Base-by-base conservation (phyloP, 805 yeast species). In the Zygotorulaspora sp. region DNA sequence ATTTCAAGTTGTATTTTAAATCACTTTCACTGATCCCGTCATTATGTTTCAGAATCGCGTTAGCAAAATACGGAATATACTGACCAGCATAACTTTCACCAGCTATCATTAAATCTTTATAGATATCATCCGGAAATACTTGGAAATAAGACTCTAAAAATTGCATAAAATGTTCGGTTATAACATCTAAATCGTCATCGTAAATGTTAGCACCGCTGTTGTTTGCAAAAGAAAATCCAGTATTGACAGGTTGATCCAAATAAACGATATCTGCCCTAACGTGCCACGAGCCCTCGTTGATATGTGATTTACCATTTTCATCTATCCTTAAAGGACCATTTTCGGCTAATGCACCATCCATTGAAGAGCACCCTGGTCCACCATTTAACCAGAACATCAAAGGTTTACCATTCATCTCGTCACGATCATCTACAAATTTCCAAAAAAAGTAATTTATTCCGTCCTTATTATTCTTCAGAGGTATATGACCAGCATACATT, bases 41-140 rank as follows among this genome's bases (percentile, higher is more conserved):
- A 52, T 80, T 75, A 25, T 73, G 63, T 2, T 69, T 63, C 32
- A 77, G 49, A 4, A 90, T 68, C 1, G 75, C 77, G 25, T 74
- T 66, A 0, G 90, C 94, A 43, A 89, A 75, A 59, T 83, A 85
- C 0, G 98, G 97, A 37, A 92, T 83, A 57, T 87, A 92, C 58
- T 92, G 97, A 14, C 98, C 98, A 1, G 97, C 97, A 63, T 83
- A 92, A 48, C 95, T 84, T 66, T 92, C 98, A 20, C 98, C 98
- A 0, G 96, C 95, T 22, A 92, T 61, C 47, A 78, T 77, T 2
- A 92, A 65, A 19, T 85, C 83, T 43, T 81, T 78, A 5, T 52
- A 49, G 2, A 58, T 45, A 48, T 84, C 86, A 32, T 83, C 78
- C 0, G 96, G 95, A 59, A 90, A 90, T 3, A 78, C 56, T 38